phyloP scores from a whole-genome alignment of 2,329 filamentous ascomycete genomes.

The Plenodomus lindquistii region DNA sequence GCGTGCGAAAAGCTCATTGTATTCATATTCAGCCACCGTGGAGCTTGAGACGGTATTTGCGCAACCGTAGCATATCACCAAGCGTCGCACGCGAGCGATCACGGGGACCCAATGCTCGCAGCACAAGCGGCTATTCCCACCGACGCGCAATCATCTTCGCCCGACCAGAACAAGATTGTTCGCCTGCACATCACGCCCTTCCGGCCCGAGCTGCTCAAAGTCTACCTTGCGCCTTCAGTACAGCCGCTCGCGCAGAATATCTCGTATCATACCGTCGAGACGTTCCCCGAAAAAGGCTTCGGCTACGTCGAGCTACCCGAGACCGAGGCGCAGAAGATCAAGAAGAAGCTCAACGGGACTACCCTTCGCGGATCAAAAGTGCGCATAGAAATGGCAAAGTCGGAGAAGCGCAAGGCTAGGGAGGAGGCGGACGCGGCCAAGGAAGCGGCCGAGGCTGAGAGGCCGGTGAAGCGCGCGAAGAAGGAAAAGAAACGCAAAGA shows the following conservation, averaged over 20 bases:
- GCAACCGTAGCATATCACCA: not conserved
- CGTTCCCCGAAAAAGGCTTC: slow-evolving; percentile 88
- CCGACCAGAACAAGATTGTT: slow-evolving; percentile 30
- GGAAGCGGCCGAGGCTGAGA: slow-evolving; percentile 49
- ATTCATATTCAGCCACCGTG: slow-evolving; percentile 1
- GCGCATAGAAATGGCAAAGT: slow-evolving; percentile 77
- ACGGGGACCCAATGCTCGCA: slow-evolving; percentile 37
- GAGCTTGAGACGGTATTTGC: not conserved
- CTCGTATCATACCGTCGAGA: slow-evolving; percentile 84
- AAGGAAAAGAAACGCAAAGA: slow-evolving; percentile 52
- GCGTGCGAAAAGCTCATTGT: slow-evolving; percentile 10
- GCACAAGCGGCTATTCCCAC: slow-evolving; percentile 29
- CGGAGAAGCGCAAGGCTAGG: slow-evolving; percentile 57
- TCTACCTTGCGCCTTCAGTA: slow-evolving; percentile 71
- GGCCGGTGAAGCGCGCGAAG: slow-evolving; percentile 53
- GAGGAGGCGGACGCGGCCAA: slow-evolving; percentile 44
- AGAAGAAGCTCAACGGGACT: slow-evolving; percentile 86
- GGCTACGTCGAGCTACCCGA: slow-evolving; percentile 84
- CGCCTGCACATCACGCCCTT: slow-evolving; percentile 90
- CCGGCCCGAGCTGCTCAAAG: slow-evolving; percentile 71
- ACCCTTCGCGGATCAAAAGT: slow-evolving; percentile 85
- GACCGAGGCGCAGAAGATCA: slow-evolving; percentile 85
- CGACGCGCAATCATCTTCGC: slow-evolving; percentile 14
- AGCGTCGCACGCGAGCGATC: slow-evolving; percentile 20
- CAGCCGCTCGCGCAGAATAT: slow-evolving; percentile 72